phyloP scores from a whole-genome alignment of 2,329 filamentous ascomycete species.

The Ophiostoma ips region DNA sequence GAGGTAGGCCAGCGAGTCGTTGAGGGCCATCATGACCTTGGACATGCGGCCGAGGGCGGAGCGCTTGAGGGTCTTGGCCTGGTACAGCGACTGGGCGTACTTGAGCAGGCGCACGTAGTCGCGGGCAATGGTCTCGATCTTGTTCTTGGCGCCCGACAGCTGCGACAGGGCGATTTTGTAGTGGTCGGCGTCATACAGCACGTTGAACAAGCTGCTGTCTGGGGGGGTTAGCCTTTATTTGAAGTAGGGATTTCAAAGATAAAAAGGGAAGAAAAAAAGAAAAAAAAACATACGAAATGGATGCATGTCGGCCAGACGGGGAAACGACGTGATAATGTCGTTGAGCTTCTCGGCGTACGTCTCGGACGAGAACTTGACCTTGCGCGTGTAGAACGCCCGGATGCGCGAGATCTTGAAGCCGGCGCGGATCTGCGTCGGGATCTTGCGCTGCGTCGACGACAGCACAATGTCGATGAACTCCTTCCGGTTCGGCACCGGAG shows the following conservation, averaged over 20 bases:
- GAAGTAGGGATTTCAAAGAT: no score
- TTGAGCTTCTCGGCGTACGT: constrained; percentile 72
- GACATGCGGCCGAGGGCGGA: constrained; percentile 96
- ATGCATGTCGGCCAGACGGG: constrained; percentile 84
- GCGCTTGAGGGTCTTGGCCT: constrained; percentile 97
- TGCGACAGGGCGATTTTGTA: constrained; percentile 95
- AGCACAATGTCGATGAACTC: constrained; percentile 98
- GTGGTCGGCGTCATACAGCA: constrained; percentile 95
- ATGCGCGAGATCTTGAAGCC: constrained; percentile 96
- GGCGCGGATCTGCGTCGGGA: constrained; percentile 79
- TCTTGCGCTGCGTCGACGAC: constrained; percentile 77
- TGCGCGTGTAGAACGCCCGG: constrained; percentile 83
- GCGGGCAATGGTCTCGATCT: constrained; percentile 90
- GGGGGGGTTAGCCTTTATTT: constrained; percentile 10
- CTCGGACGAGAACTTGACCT: constrained; percentile 96
- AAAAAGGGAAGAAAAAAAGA: neutral
- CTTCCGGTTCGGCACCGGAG: constrained; percentile 78
- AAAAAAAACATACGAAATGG: constrained; percentile 58
- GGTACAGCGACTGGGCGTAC: constrained; percentile 92
- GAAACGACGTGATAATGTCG: constrained; percentile 84
- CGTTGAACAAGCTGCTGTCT: constrained; percentile 73
- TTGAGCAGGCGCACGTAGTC: constrained; percentile 86
- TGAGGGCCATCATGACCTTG: constrained; percentile 85
- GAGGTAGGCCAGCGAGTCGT: constrained; percentile 87
- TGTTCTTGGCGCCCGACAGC: constrained; percentile 85